Percentiles rank a stretch among this genome's conserved stretches.
These are phyloP conservation scores for Starmera dryadoides DNA, from an alignment of 805 yeast genomes.

Conservation along the genomic window DNA sequence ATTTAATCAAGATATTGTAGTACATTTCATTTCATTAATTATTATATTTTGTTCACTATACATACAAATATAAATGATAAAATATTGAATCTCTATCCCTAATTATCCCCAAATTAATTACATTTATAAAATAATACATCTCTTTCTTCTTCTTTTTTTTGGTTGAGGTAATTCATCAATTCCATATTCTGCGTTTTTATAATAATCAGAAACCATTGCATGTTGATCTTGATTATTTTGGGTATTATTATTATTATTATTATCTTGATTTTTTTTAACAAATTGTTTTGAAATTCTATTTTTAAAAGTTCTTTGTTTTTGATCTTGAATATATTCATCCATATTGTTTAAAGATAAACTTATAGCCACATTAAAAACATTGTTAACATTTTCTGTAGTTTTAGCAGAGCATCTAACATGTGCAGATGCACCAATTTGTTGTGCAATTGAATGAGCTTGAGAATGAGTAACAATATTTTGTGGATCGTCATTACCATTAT, in stretches of 20 bases:
- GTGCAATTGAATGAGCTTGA: constrained; percentile 34
- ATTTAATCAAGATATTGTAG: no score
- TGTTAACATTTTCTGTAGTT: constrained; percentile 53
- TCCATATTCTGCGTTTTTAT: constrained; percentile 11
- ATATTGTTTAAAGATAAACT: constrained; percentile 15
- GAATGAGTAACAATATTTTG: constrained; percentile 29
- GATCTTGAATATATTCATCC: neutral
- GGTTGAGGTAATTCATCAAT: constrained; percentile 1
- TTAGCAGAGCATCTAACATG: constrained; percentile 81
- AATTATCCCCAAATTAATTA: no score
- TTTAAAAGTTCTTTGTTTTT: neutral
- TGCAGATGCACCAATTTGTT: constrained; percentile 56
- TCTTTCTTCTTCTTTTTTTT: constrained; percentile 3
- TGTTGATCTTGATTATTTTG: neutral
- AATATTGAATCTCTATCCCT: no score
- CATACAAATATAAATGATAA: no score
- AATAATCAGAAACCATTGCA: constrained; percentile 7
- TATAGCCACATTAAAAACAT: constrained; percentile 59
- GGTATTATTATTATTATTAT: neutral
- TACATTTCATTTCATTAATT: no score
- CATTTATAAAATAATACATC: neutral
- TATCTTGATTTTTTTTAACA: neutral
- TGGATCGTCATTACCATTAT: constrained; percentile 23
- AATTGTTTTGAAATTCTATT: neutral
- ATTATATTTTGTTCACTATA: no score